Percentiles rank a stretch among this genome's conserved stretches.
Evolutionary conservation across 2,329 filamentous ascomycete species (phyloP).

Genomic region (Ophiostoma tasmaniense): DNA sequence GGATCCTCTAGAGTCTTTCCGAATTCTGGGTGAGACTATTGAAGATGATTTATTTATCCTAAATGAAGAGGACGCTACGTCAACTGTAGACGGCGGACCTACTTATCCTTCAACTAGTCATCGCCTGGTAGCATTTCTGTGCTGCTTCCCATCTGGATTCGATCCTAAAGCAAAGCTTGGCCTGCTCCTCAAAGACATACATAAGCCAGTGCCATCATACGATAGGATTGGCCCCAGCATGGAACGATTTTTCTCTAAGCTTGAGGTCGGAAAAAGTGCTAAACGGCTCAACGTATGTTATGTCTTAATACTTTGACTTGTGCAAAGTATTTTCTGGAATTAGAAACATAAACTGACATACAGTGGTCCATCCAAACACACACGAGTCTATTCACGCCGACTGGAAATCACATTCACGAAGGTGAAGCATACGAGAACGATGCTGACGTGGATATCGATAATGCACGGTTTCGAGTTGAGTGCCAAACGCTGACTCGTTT

Average conservation of each 20-base stretch:
- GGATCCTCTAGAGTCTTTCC: slow-evolving; percentile 24
- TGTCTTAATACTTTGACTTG: no score
- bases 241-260: slow-evolving; percentile 43
- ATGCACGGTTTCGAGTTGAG: slow-evolving; percentile 39
- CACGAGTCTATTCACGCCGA: slow-evolving; percentile 32
- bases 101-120: slow-evolving; percentile 26
- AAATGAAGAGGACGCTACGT: slow-evolving; percentile 25
- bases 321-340: no score
- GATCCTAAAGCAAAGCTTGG: slow-evolving; percentile 44
- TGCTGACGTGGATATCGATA: slow-evolving; percentile 32
- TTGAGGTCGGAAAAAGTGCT: slow-evolving; percentile 40
- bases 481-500: slow-evolving; percentile 44
- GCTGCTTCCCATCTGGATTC: slow-evolving; percentile 46
- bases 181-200: slow-evolving; percentile 40
- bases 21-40: slow-evolving; percentile 34
- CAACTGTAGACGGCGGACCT: slow-evolving; percentile 22
- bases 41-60: slow-evolving; percentile 49
- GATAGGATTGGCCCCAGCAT: slow-evolving; percentile 47
- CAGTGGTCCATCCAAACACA: slow-evolving; percentile 44
- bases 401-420: slow-evolving; percentile 31
- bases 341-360: not conserved
- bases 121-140: slow-evolving; percentile 39
- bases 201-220: slow-evolving; percentile 45
- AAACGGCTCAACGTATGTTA: slow-evolving; percentile 42
- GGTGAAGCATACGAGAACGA: slow-evolving; percentile 29